phyloP scores from a whole-genome alignment of 169 alveolate genomes.

The Miamiensis avidus region DNA sequence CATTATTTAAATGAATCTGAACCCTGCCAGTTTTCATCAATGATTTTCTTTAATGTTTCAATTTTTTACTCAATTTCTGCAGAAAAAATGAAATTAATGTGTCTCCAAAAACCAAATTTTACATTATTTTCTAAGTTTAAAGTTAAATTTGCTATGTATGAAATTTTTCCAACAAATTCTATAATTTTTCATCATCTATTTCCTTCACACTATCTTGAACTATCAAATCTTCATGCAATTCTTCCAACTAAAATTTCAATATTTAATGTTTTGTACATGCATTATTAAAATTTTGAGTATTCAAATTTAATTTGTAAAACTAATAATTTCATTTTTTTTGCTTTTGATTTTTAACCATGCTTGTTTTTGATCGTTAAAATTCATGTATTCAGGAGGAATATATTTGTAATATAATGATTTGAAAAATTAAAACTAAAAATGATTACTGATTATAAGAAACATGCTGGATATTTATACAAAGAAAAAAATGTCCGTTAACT shows the following conservation, averaged over 20 bases:
- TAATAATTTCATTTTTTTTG: no score
- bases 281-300: no score
- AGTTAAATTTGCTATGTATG: neutral
- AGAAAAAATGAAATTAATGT: neutral
- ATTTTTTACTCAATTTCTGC: neutral
- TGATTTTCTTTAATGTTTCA: neutral
- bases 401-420: no score
- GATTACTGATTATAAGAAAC: neutral
- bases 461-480: neutral
- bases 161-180: neutral
- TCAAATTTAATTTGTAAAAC: no score
- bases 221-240: neutral
- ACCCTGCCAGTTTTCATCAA: neutral
- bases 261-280: no score
- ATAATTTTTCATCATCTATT: neutral
- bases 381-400: no score
- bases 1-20: neutral
- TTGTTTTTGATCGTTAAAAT: no score
- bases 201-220: neutral
- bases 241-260: no score
- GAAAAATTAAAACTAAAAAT: no score
- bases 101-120: neutral
- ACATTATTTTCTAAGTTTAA: neutral
- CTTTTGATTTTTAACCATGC: no score
- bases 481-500: no score